A percentile compares a stretch with the other conserved stretches of the same genome.
phyloP scores from a whole-genome alignment of 2,329 filamentous ascomycete genomes.

The Microthyrium microscopicum region DNA sequence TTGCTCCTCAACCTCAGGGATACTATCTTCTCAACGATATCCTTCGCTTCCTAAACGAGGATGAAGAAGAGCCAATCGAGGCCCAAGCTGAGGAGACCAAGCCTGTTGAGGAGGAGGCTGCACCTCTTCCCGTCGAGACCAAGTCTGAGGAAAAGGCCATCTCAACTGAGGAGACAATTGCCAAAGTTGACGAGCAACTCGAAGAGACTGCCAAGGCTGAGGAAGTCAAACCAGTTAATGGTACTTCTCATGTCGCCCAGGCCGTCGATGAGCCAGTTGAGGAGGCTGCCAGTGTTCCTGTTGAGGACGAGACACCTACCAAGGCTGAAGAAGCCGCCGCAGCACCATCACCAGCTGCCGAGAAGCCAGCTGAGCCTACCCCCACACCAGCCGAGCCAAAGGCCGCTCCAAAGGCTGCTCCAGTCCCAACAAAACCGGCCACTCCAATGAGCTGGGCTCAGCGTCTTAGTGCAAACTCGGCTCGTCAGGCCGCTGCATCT shows the following conservation, averaged over 20 bases:
- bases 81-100: slow-evolving; percentile 18
- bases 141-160: slow-evolving; percentile 19
- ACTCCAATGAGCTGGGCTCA: slow-evolving; percentile 56
- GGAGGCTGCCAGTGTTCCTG: slow-evolving; percentile 20
- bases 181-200: slow-evolving; percentile 54
- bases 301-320: slow-evolving; percentile 10
- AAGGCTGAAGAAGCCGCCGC: slow-evolving; percentile 14
- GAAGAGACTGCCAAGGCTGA: slow-evolving; percentile 37
- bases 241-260: slow-evolving; percentile 22
- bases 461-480: slow-evolving; percentile 36
- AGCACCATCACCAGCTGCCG: slow-evolving; percentile 20
- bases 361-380: slow-evolving; percentile 43
- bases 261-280: slow-evolving; percentile 18
- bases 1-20: slow-evolving; percentile 87
- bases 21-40: slow-evolving; percentile 99
- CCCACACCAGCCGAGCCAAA: slow-evolving; percentile 41
- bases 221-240: slow-evolving; percentile 18
- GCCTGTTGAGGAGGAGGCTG: slow-evolving; percentile 25
- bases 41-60: slow-evolving; percentile 80
- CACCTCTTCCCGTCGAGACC: slow-evolving; percentile 18
- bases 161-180: slow-evolving; percentile 26
- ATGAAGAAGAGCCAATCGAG: slow-evolving; percentile 39
- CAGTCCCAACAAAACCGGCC: slow-evolving; percentile 39
- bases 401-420: slow-evolving; percentile 24
- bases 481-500: slow-evolving; percentile 26